Evolutionary conservation across 208 protist genomes (phyloP), one percentile per base, ranked within the genome.

Genomic region (Naegleria fowleri): DNA sequence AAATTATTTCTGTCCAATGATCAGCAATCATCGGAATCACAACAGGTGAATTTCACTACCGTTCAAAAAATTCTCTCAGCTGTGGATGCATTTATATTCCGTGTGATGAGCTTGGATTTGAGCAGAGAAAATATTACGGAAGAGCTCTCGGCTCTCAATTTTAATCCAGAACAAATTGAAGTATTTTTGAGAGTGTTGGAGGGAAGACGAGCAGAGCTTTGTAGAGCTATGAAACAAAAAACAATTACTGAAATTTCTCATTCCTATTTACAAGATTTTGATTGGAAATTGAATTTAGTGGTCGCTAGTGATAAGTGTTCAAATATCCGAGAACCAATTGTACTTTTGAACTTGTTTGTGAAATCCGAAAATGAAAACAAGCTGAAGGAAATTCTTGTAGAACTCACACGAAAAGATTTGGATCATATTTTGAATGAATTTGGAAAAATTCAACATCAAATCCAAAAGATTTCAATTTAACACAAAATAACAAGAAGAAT

Each of bases 301-400:
- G 43, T 88, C 39, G 39, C 85, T 4, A 88, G 85, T 88, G 85
- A 88, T 58, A 88, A 88, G n/a, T 88, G 85, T 88, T 40, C 41
- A 51, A 88, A n/a, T 2, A 58, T 88, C 36, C 39, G 85, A 16
- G 85, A 88, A 39, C 85, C 85, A 5, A 58, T 88, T 39, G 22
- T 58, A 39, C 40, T 88, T 43, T 58, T 88, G n/a, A 88, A 88
- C 36, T 88, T 88, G 39, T 58, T 13, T 88, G 41, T 88, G 9
- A 88, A 88, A 58, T 40, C 22, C 51, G 85, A 58, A 13, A 88
- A 88, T 88, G 9, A 88, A 38, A 6, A 88, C 5, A 86, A 86
- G 25, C 36, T 48, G 13, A 48, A 43, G 11, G 83, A 86, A 86
- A 38, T 88, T 88, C 55, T 88, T 13, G 85, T 88, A 16, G 85